Evolutionary conservation across 108 stramenopile species (phyloP), one percentile per base, ranked within the genome.

Genomic region (Fragilaria crotonensis): DNA sequence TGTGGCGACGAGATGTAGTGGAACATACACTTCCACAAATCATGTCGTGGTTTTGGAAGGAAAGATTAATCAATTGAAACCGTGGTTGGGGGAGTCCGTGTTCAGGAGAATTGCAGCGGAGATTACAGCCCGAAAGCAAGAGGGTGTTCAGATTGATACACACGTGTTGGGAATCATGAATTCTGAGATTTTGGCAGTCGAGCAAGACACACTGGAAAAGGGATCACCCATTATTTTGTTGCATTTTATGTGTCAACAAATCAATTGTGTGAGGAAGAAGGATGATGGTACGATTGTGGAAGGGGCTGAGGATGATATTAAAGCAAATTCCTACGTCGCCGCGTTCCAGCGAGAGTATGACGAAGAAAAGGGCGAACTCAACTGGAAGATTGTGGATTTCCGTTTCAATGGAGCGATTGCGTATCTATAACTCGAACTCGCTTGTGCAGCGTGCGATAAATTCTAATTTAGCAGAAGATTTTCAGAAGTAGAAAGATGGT

Each of bases 171-270:
- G 88, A 36, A 92, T 95, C 47, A 94, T 95, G 88, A 90, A 95
- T 69, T 85, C 81, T 18, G 96, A 97, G 59, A 95, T 96, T 53
- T 59, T 95, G 53, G 93, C 94, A 0, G 73, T 77, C 53, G 88
- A 96, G 69, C 76, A 63, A 9, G 83, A 93, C 67, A 81, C 70
- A 45, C 84, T 94, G 14, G 76, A 97, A 33, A 88, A 78, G 27
- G 94, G 95, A 28, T 82, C 90, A 20, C 95, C 95, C 5, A 87
- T 98, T 29, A 87, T 98, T 47, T 54, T 95, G 20, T 56, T 96
- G 18, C 94, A 95, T 73, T 96, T 95, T 70, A 94, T 97, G 95
- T 88, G 88, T 49, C 98, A 99, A 73, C 97, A 98, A 80, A 97
- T 99, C 64, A 95, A 99, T 79, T 99, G 98, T 64, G 89, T 98